phyloP scores from a whole-genome alignment of 768 basidiomycete genomes.

The Termitomyces heimii region DNA sequence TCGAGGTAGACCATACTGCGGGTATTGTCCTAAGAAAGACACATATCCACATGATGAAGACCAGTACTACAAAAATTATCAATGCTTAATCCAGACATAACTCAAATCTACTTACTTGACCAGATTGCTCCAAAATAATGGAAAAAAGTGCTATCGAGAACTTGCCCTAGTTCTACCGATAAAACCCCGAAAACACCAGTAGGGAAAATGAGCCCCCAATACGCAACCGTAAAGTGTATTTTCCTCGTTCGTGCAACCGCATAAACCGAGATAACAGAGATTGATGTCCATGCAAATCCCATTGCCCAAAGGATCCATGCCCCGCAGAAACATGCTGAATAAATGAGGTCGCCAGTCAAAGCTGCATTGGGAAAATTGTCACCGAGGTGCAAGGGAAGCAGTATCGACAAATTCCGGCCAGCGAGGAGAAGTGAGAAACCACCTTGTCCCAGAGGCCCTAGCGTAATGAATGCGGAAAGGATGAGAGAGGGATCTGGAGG shows the following conservation, averaged over 20 bases:
- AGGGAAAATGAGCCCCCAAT: constrained; percentile 55
- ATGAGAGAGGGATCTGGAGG: constrained; percentile 32
- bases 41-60: constrained; percentile 35
- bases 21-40: constrained; percentile 38
- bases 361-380: constrained; percentile 22
- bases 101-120: constrained; percentile 31
- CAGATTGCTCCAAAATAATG: constrained; percentile 47
- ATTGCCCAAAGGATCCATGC: constrained; percentile 50
- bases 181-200: constrained; percentile 47
- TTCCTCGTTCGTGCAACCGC: constrained; percentile 22
- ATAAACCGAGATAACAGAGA: constrained; percentile 36
- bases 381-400: constrained; percentile 23
- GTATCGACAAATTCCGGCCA: constrained; percentile 30
- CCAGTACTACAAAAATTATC: constrained; percentile 23
- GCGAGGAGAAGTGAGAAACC: constrained; percentile 43
- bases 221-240: constrained; percentile 39
- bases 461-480: constrained; percentile 45
- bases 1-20: constrained; percentile 36
- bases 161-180: constrained; percentile 40
- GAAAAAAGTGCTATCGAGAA: constrained; percentile 46
- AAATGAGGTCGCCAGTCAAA: constrained; percentile 34
- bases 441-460: constrained; percentile 57
- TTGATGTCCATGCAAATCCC: constrained; percentile 44
- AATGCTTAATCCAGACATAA: not conserved
- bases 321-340: constrained; percentile 36